Evolutionary conservation across 139 green algal genomes (phyloP).

Genomic region (Chlamydomonas asymmetrica): DNA sequence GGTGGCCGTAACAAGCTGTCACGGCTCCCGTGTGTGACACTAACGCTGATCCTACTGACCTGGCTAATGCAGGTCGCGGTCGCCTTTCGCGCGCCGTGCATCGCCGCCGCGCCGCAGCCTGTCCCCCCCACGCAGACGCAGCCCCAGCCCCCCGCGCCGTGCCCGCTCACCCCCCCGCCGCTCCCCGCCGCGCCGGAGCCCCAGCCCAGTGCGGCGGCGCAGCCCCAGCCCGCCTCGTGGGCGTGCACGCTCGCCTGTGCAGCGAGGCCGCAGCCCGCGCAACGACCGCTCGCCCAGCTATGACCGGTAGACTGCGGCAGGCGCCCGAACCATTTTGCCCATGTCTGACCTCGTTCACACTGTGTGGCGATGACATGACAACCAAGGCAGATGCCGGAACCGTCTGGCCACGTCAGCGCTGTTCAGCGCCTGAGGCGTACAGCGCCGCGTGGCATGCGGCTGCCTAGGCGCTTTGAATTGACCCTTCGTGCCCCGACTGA

Average conservation of each 20-base stretch:
- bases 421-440: too few relatives aligned
- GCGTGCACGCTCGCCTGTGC: neutral
- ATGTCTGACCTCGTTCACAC: too few relatives aligned
- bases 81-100: neutral
- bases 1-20: neutral
- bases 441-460: too few relatives aligned
- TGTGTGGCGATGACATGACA: too few relatives aligned
- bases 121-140: neutral
- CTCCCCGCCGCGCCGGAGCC: neutral
- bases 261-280: neutral
- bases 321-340: too few relatives aligned
- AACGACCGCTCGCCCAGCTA: neutral
- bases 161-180: neutral
- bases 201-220: slow-evolving; percentile 2
- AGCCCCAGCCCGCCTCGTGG: slow-evolving; percentile 13
- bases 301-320: too few relatives aligned
- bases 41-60: neutral
- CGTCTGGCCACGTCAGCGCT: too few relatives aligned
- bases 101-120: neutral
- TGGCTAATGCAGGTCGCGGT: slow-evolving; percentile 16
- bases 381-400: too few relatives aligned
- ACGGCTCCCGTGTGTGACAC: neutral
- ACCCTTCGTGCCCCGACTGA: too few relatives aligned
- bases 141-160: slow-evolving; percentile 15
- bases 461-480: too few relatives aligned